Base-by-base conservation (phyloP, 2,329 filamentous ascomycete species). In the Diaporthe ampelina region DNA sequence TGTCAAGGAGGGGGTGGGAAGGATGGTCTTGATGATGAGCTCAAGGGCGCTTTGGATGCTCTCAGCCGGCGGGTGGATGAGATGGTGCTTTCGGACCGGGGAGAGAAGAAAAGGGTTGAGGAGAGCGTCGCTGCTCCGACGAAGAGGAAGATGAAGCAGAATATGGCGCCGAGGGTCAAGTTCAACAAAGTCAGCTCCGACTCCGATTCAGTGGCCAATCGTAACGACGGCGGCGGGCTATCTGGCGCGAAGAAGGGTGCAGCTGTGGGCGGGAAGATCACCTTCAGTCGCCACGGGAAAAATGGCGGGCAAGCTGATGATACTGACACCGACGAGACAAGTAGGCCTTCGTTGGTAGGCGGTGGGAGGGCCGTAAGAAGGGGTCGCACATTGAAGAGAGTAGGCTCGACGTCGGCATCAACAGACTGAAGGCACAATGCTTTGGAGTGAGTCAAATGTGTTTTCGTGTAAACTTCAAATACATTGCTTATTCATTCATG, bases 371-470 rank as follows among this genome's bases (percentile, higher is more conserved):
- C 19, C 7, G 26, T 58, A 9, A 68, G 17, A 10, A 73, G 43
- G 19, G 57, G 73, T 1, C 56, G 70, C 5, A 21, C 54, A 1
- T 48, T 40, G 24, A 50, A 29, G 29, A 54, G 59, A 19, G 15
- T 45, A 26, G 56, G 54, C 13, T 58, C 70, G 24, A n/a, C 61
- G 29, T 74, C 73, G 29, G 45, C 43, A 7, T 74, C 73, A 11
- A 17, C 29, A 24, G 56, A 63, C 40, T 72, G 70, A 73, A n/a
- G n/a, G 2, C 3, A 4, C 1, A n/a, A n/a, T n/a, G n/a, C n/a
- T n/a, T n/a, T n/a, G n/a, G n/a, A n/a, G n/a, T n/a, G n/a, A n/a
- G n/a, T n/a, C n/a, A n/a, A n/a, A n/a, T n/a, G n/a, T n/a, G n/a
- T n/a, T n/a, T n/a, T n/a, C n/a, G n/a, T n/a, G 32, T 61, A 13